Evolutionary conservation across 108 stramenopile species (phyloP).

Genomic region (Nitzschia sp.): DNA sequence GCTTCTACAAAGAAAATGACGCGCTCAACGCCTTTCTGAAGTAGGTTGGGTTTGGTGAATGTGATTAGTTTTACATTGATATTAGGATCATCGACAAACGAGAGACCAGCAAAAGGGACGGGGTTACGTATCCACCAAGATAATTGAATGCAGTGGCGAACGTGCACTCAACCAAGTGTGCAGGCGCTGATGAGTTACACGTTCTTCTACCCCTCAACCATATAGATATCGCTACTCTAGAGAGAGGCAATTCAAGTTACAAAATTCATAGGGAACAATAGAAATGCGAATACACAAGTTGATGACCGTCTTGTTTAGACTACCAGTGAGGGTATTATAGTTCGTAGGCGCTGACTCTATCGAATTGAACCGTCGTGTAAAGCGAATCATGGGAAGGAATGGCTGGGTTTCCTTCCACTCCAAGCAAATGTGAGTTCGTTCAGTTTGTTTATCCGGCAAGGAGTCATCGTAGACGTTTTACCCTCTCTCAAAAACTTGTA

Average conservation of each 20-base stretch:
- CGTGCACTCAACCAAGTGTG: background rate
- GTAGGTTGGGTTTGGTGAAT: too few species aligned
- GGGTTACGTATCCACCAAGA: background rate
- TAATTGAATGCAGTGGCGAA: background rate
- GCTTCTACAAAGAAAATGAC: slow-evolving; percentile 18
- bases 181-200: background rate
- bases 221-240: background rate
- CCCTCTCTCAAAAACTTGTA: slow-evolving; percentile 43
- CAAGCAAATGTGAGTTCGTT: slow-evolving; percentile 51
- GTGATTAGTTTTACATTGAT: too few species aligned
- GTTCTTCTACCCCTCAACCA: background rate
- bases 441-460: slow-evolving; percentile 36
- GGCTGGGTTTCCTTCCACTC: slow-evolving; percentile 18
- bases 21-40: slow-evolving; percentile 25
- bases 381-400: background rate
- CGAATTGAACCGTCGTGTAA: too few species aligned
- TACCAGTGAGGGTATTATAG: too few species aligned
- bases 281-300: background rate
- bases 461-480: slow-evolving; percentile 48
- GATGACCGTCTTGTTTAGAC: background rate
- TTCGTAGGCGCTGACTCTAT: too few species aligned
- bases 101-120: too few species aligned
- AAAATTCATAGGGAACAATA: background rate
- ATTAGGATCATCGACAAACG: too few species aligned
- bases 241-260: background rate